Conservation (phyloP, 176 grass and related monocot genomes). For the Raddia guianensis region DNA sequence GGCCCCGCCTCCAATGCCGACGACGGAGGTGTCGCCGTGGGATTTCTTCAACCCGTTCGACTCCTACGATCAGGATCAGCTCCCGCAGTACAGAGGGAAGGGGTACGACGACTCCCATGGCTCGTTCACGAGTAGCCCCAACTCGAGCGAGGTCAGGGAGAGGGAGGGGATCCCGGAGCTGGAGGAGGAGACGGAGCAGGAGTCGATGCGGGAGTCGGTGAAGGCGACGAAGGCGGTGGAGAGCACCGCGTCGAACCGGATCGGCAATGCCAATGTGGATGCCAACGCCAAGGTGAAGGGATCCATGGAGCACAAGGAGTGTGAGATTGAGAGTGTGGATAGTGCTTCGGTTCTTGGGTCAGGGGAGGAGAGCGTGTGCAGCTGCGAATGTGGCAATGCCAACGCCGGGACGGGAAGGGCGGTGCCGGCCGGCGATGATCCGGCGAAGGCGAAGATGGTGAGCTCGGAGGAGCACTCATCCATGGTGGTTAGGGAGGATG, state of each 20-base stretch:
- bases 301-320: conserved; percentile 43
- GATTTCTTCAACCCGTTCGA: conserved; percentile 87
- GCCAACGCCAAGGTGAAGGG: conserved; percentile 44
- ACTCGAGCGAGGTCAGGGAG: conserved; percentile 85
- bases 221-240: conserved; percentile 58
- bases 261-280: conserved; percentile 47
- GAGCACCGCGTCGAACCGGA: conserved; percentile 46
- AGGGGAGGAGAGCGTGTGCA: conserved; percentile 49
- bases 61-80: conserved; percentile 54
- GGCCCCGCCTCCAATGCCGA: conserved; percentile 61
- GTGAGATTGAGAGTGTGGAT: conserved; percentile 42
- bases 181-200: conserved; percentile 87
- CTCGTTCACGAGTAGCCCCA: conserved; percentile 72
- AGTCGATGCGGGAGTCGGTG: conserved; percentile 55
- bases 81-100: conserved; percentile 39
- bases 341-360: conserved; percentile 40
- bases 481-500: conserved; percentile 40
- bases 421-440: background rate
- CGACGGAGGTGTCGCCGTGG: conserved; percentile 57
- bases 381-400: conserved; percentile 45
- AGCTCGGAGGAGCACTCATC: conserved; percentile 55
- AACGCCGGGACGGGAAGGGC: conserved; percentile 12
- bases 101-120: conserved; percentile 13
- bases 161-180: conserved; percentile 91
- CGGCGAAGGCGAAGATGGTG: conserved; percentile 46